Conservation (phyloP, 768 basidiomycete genomes). For the Lactarius evosmus region DNA sequence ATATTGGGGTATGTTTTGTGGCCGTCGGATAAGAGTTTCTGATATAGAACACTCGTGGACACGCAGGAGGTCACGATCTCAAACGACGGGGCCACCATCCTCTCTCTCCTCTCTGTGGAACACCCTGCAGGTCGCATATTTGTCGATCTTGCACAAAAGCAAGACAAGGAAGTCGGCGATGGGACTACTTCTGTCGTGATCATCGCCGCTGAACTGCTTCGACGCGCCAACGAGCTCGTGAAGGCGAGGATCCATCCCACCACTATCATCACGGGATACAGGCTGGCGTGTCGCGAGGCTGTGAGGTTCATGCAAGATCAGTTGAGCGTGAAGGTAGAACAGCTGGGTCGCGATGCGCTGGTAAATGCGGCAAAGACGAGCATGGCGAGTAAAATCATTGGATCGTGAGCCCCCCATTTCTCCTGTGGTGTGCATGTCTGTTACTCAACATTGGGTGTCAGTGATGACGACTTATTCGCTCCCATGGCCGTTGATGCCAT, state of each 20-base stretch:
- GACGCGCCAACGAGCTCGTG: slow-evolving; percentile 95
- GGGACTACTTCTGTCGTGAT: slow-evolving; percentile 99
- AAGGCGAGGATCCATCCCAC: slow-evolving; percentile 99
- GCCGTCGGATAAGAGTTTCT: slow-evolving; percentile 3
- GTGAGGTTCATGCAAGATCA: slow-evolving; percentile 98
- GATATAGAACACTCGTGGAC: slow-evolving; percentile 25
- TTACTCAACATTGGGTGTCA: slow-evolving; percentile 34
- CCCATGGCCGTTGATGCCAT: slow-evolving; percentile 99
- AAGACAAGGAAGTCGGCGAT: slow-evolving; percentile 99
- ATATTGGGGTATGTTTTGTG: slow-evolving; percentile 76
- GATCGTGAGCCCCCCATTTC: slow-evolving; percentile 67
- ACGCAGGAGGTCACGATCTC: slow-evolving; percentile 96
- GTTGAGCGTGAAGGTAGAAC: slow-evolving; percentile 89
- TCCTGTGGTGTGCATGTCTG: slow-evolving; percentile 8
- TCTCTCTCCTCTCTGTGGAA: slow-evolving; percentile 88
- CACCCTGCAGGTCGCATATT: slow-evolving; percentile 97
- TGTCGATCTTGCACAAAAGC: slow-evolving; percentile 97
- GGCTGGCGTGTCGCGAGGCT: slow-evolving; percentile 94
- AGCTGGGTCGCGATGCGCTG: slow-evolving; percentile 86
- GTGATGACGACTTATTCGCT: slow-evolving; percentile 96
- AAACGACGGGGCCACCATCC: slow-evolving; percentile 99
- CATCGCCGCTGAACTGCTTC: slow-evolving; percentile 93
- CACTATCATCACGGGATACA: slow-evolving; percentile 97
- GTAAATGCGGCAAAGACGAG: slow-evolving; percentile 97
- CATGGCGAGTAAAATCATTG: slow-evolving; percentile 99